Evolutionary conservation across 352 stramenopile genomes (phyloP), one percentile per base, ranked within the genome.

Genomic region (Bremia lactucae): DNA sequence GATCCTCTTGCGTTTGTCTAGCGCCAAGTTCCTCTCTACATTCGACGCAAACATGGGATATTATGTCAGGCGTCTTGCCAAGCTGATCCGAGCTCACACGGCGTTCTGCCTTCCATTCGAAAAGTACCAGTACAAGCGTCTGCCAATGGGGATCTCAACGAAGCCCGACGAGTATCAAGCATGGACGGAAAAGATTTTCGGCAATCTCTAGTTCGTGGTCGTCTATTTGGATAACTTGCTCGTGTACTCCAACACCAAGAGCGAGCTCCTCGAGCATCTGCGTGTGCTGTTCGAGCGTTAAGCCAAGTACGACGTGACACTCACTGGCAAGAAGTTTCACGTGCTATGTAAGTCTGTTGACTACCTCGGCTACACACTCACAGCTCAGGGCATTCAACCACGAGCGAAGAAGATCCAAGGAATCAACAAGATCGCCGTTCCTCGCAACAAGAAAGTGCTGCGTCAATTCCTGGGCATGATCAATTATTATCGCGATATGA

Each of bases 21-120:
- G 24, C 13, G 29, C 29, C 0, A 46, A 52, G 28, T 46, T 15
- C 8, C 36, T 51, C 0, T 42, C 34, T n/a, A n/a, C n/a, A n/a
- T n/a, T n/a, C n/a, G n/a, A n/a, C n/a, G n/a, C n/a, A n/a, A n/a
- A n/a, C n/a, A n/a, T n/a, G n/a, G n/a, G n/a, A n/a, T n/a, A n/a
- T n/a, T n/a, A n/a, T n/a, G n/a, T n/a, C n/a, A n/a, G 0, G n/a
- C n/a, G n/a, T n/a, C n/a, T 36, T 2, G 29, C 29, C 13, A 15
- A 36, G 29, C n/a, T 20, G 4, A 51, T 24, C 35, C 23, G 34
- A 3, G 19, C 34, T 6, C 44, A 28, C 9, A 38, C 33, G 16
- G 15, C 33, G 5, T 38, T 38, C 15, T 24, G 33, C 33, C 15
- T 38, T 7, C 33, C 33, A 13, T 16, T 26, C 6, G 16, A 19